Conservation (phyloP, 2,329 filamentous ascomycete genomes). For the Phyllosticta capitalensis region DNA sequence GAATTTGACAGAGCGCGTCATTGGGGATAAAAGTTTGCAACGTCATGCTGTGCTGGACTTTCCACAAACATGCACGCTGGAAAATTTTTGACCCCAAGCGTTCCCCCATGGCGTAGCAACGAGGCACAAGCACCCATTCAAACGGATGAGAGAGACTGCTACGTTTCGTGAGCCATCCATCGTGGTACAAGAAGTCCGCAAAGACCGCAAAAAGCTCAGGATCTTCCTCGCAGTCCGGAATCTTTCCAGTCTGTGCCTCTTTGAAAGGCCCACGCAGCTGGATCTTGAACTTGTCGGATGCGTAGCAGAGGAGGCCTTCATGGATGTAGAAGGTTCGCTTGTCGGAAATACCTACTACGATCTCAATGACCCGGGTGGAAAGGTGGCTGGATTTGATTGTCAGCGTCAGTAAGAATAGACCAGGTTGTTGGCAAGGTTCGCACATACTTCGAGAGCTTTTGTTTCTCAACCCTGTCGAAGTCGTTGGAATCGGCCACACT, state of each 20-base stretch:
- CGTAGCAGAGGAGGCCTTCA: background rate
- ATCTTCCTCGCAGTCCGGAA: conserved; percentile 15
- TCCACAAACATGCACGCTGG: conserved; percentile 13
- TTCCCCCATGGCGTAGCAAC: conserved; percentile 16
- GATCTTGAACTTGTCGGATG: background rate
- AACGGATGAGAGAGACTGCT: conserved; percentile 10
- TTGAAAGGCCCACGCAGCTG: background rate
- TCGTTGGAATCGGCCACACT: too few relatives aligned
- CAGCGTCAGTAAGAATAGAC: too few relatives aligned
- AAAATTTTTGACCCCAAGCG: conserved; percentile 15
- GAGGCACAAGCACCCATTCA: conserved; percentile 15
- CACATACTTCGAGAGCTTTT: too few relatives aligned
- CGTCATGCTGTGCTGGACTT: conserved; percentile 8
- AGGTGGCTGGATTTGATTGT: too few relatives aligned
- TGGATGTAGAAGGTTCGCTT: background rate
- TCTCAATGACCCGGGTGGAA: too few relatives aligned
- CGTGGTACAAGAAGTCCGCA: conserved; percentile 18
- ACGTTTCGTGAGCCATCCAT: conserved; percentile 13
- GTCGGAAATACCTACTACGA: too few relatives aligned
- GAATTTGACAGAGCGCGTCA: conserved; percentile 13
- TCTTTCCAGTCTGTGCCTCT: background rate
- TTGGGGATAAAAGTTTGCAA: conserved; percentile 3
- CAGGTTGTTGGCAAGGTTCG: too few relatives aligned
- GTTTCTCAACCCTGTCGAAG: too few relatives aligned
- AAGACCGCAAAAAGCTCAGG: conserved; percentile 16